These are phyloP conservation scores for Ilyonectria mors-panacis DNA, from an alignment of 2,329 filamentous ascomycete species.

Conservation along the genomic window DNA sequence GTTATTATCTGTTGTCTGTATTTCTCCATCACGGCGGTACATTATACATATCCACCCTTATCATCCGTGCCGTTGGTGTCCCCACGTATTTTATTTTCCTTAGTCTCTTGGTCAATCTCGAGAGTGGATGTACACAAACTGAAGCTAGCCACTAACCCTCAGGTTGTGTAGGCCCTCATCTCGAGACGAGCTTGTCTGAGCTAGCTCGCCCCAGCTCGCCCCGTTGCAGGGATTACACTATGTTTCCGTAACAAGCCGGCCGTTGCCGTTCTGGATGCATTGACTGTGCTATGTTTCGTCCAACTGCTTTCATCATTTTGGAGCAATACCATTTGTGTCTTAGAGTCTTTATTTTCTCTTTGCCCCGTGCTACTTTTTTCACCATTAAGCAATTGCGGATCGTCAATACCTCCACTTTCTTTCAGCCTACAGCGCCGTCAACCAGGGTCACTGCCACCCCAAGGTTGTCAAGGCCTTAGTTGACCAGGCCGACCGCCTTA, in stretches of 20 bases:
- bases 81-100: too few species aligned
- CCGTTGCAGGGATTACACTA: not conserved
- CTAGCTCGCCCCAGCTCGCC: too few species aligned
- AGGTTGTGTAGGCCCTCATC: too few species aligned
- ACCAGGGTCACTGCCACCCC: constrained; percentile 98
- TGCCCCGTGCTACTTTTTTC: not conserved
- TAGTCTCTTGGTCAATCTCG: not conserved
- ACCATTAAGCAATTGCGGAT: constrained; percentile 51
- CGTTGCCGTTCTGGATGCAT: not conserved
- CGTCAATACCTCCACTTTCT: constrained; percentile 97
- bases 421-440: constrained; percentile 97
- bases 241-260: not conserved
- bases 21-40: too few species aligned
- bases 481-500: constrained; percentile 90
- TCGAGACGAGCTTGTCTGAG: not conserved
- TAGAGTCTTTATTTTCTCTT: not conserved
- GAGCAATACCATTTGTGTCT: too few species aligned
- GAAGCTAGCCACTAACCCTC: too few species aligned
- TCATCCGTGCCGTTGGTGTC: too few species aligned
- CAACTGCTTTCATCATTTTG: not conserved
- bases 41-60: too few species aligned
- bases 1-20: too few species aligned
- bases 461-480: constrained; percentile 91
- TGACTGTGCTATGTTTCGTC: not conserved
- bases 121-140: too few species aligned